Base-by-base conservation (phyloP, 768 basidiomycete genomes). In the Lactarius psammicola region DNA sequence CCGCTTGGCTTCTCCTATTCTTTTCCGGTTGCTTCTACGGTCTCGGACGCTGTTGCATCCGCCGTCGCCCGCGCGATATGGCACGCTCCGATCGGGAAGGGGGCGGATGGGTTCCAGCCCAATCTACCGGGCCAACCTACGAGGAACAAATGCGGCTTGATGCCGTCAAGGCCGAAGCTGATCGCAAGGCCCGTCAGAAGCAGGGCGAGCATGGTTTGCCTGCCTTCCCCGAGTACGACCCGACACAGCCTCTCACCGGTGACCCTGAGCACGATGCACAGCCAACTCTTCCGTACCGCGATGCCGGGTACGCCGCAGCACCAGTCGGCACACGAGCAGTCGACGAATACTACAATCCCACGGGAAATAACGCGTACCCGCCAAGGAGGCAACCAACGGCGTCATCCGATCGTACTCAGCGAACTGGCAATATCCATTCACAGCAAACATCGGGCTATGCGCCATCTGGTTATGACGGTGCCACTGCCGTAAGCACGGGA, bases 1-100 rank as follows among this genome's bases (percentile, higher is more conserved):
- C 85, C 1, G 92, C 93, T 0, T 94, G 90, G 84, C 30, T 95
- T 20, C 79, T 95, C 23, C 80, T 98, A 51, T 93, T 95, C 82
- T 89, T 97, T 76, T 89, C 90, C 54, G 92, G 94, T 15, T 96
- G 94, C 75, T 88, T 94, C 79, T 96, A 86, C 73, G 83, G 87
- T 2, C 71, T 94, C 46, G 95, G 95, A 18, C 82, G 90, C 65
- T 95, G 94, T 70, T 96, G 94, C 73, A 82, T 94, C n/a, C 80
- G 78, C 38, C 83, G 83, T 33, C 83, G 86, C 49, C 79, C 78
- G 15, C 76, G 78, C 31, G 74, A 75, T 34, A 71, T 78, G 79
- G 56, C 78, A 72, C 18, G 76, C 75, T 30, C 66, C 56, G 34
- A 54, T 26, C 23, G 49, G 49, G 49, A 51, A 26, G 59, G 68